Percentiles rank a stretch among this genome's conserved stretches.
Evolutionary conservation across 106 monocot species (phyloP).

Genomic region (Ottelia alismoides): DNA sequence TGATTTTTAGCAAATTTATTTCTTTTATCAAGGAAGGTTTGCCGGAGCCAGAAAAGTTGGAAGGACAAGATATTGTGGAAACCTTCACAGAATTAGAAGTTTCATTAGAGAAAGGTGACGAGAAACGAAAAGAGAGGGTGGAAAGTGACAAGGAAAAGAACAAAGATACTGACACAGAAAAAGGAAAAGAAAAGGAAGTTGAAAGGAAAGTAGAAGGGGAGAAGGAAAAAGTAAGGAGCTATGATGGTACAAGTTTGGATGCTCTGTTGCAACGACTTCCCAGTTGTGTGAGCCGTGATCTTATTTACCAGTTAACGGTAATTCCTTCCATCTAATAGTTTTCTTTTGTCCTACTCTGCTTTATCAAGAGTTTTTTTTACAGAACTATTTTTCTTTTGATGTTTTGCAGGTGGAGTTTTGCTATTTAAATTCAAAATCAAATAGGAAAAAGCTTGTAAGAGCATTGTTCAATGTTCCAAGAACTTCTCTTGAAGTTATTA

Average conservation of each 20-base stretch:
- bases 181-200: constrained; percentile 53
- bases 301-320: constrained; percentile 96
- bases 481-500: constrained; percentile 84
- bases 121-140: constrained; percentile 51
- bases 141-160: constrained; percentile 44
- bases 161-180: constrained; percentile 67
- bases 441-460: constrained; percentile 79
- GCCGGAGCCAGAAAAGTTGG: constrained; percentile 43
- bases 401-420: constrained; percentile 91
- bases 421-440: constrained; percentile 91
- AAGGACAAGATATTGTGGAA: constrained; percentile 37
- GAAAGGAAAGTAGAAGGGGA: constrained; percentile 72
- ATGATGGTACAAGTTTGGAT: constrained; percentile 77
- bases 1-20: too few relatives aligned
- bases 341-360: not conserved
- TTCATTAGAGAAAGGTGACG: constrained; percentile 38
- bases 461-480: constrained; percentile 81
- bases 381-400: not conserved
- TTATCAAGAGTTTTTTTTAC: not conserved
- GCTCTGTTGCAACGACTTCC: constrained; percentile 84
- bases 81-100: constrained; percentile 26
- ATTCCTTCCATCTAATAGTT: constrained; percentile 6
- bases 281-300: constrained; percentile 90
- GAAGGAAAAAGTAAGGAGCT: constrained; percentile 71
- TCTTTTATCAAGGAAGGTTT: too few relatives aligned